phyloP scores from a whole-genome alignment of 176 grass and related monocot species.

The Pharus latifolius region DNA sequence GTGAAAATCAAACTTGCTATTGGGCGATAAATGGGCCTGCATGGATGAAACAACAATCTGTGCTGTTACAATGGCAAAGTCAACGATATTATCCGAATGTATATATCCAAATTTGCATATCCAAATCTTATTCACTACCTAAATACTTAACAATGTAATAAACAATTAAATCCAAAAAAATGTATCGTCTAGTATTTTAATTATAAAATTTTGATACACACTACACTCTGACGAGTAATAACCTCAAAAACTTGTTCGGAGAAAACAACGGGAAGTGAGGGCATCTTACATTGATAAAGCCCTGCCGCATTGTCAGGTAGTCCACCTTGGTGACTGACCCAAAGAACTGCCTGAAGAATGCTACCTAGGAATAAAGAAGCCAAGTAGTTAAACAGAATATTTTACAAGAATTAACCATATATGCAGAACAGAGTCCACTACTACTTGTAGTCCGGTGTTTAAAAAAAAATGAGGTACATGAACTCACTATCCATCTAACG shows the following conservation, averaged over 20 bases:
- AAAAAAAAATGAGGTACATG: neutral
- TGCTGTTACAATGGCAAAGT: neutral
- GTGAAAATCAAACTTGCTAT: constrained; percentile 69
- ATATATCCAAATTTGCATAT: too few species aligned
- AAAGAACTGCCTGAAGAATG: constrained; percentile 89
- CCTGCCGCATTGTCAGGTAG: constrained; percentile 76
- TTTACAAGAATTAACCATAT: neutral
- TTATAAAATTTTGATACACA: too few species aligned
- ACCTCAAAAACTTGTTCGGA: neutral
- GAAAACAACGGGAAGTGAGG: neutral
- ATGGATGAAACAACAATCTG: neutral
- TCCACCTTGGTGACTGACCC: constrained; percentile 74
- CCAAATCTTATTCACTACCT: too few species aligned
- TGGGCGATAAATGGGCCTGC: constrained; percentile 59
- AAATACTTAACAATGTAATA: too few species aligned
- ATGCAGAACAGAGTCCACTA: neutral
- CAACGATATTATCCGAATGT: too few species aligned
- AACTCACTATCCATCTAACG: constrained; percentile 43
- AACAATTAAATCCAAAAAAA: too few species aligned
- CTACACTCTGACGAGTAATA: too few species aligned
- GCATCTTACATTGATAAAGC: constrained; percentile 67
- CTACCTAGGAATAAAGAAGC: constrained; percentile 37
- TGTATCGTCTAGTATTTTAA: too few species aligned
- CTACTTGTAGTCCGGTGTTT: neutral
- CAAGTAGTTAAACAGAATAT: neutral